A percentile compares a stretch with the other conserved stretches of the same genome.
These are phyloP conservation scores for Picea sitchensis DNA, from an alignment of 75 land plant species.

Conservation along the genomic window DNA sequence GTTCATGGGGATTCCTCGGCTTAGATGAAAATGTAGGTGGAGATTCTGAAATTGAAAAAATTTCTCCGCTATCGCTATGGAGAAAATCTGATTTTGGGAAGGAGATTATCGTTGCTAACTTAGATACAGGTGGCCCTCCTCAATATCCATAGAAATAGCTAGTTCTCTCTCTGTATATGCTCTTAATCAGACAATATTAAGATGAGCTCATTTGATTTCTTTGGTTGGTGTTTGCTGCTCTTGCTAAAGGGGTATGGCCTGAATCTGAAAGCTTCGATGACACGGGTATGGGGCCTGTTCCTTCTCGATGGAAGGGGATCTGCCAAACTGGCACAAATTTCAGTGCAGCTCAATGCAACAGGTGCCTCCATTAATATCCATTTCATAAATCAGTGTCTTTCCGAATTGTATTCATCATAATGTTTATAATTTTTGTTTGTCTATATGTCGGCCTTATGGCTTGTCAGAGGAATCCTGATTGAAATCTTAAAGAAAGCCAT, in stretches of 20 bases:
- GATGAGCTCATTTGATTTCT: not conserved
- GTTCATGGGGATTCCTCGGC: slow-evolving; percentile 11
- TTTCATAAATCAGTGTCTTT: too few relatives aligned
- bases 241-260: slow-evolving; percentile 21
- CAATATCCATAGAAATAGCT: not conserved
- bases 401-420: too few relatives aligned
- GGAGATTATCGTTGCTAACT: slow-evolving; percentile 26
- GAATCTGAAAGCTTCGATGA: slow-evolving; percentile 24
- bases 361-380: too few relatives aligned
- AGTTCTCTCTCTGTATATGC: not conserved
- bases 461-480: too few relatives aligned
- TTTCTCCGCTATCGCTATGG: slow-evolving; percentile 24
- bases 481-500: not conserved
- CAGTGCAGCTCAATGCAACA: slow-evolving; percentile 4
- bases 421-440: too few relatives aligned
- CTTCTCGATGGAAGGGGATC: slow-evolving; percentile 13
- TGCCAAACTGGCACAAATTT: slow-evolving; percentile 15
- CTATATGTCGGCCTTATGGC: too few relatives aligned
- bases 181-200: not conserved
- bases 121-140: slow-evolving; percentile 39
- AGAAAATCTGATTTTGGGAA: slow-evolving; percentile 30
- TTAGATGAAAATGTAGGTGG: not conserved
- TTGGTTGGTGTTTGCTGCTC: not conserved
- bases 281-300: slow-evolving; percentile 6
- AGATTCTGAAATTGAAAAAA: not conserved